These are phyloP conservation scores for Phtheirospermum japonicum DNA, from an alignment of 257 asterid species.

Conservation along the genomic window DNA sequence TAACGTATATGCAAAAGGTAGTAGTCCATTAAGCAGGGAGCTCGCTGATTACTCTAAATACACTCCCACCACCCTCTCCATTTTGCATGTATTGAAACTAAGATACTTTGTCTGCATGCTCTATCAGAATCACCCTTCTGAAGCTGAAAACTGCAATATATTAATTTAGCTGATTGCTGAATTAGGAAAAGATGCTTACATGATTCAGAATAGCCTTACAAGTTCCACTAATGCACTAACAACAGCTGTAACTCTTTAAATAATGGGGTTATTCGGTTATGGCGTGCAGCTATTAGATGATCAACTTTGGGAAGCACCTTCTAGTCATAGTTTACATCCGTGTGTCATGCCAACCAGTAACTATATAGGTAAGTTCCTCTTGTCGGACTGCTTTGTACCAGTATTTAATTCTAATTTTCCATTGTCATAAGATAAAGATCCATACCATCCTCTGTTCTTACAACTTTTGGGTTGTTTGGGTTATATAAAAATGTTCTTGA, in stretches of 20 bases:
- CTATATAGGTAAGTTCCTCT: constrained; percentile 58
- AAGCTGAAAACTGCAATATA: too few relatives aligned
- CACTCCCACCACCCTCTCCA: too few relatives aligned
- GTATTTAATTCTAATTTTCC: too few relatives aligned
- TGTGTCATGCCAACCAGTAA: constrained; percentile 66
- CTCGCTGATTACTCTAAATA: too few relatives aligned
- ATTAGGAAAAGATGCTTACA: not conserved
- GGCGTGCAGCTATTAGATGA: constrained; percentile 47
- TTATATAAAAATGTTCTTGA: not conserved
- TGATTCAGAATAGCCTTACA: constrained; percentile 18
- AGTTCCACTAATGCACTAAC: constrained; percentile 12
- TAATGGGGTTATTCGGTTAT: constrained; percentile 28
- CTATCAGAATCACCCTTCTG: too few relatives aligned
- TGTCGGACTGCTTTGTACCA: constrained; percentile 13
- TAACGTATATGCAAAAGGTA: too few relatives aligned
- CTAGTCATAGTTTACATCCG: constrained; percentile 50
- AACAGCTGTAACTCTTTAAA: constrained; percentile 12
- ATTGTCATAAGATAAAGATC: not conserved
- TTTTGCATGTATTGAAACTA: too few relatives aligned
- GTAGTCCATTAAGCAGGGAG: too few relatives aligned
- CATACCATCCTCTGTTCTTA: not conserved
- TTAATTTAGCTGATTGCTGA: too few relatives aligned
- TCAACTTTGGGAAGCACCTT: constrained; percentile 65
- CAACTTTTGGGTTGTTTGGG: not conserved
- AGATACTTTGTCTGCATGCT: too few relatives aligned